phyloP scores from a whole-genome alignment of 805 yeast species.

The Candida coquimbonensis region DNA sequence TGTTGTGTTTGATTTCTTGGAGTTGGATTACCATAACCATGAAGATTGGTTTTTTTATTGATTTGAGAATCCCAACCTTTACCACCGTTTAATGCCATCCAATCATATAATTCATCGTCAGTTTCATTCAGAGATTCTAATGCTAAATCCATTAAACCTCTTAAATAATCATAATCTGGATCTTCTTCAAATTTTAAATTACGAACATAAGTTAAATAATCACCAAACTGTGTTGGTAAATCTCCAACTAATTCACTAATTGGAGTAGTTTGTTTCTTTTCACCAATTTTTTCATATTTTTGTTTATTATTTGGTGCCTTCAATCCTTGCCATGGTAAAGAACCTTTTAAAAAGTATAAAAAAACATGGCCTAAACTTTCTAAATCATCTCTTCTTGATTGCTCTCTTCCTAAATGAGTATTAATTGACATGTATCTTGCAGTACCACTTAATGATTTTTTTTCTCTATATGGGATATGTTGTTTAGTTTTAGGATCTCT shows the following conservation, averaged over 20 bases:
- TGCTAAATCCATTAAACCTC: conserved; percentile 71
- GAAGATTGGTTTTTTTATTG: conserved; percentile 88
- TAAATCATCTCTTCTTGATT: conserved; percentile 91
- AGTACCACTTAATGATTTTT: conserved; percentile 92
- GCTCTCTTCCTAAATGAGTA: conserved; percentile 96
- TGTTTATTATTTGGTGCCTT: conserved; percentile 98
- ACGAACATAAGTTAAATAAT: conserved; percentile 83
- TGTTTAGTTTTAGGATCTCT: conserved; percentile 93
- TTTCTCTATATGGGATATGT: conserved; percentile 95
- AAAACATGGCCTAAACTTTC: conserved; percentile 96
- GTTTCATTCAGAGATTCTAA: conserved; percentile 61
- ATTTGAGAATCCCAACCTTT: conserved; percentile 90
- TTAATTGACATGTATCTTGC: conserved; percentile 98
- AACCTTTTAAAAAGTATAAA: conserved; percentile 89
- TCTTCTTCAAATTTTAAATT: conserved; percentile 86
- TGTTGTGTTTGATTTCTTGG: conserved; percentile 35
- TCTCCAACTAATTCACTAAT: conserved; percentile 72
- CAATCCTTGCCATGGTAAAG: conserved; percentile 97
- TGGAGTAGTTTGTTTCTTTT: conserved; percentile 86
- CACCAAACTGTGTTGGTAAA: conserved; percentile 82
- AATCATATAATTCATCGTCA: conserved; percentile 90
- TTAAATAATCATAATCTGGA: conserved; percentile 87
- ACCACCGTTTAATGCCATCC: conserved; percentile 96
- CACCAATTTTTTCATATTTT: conserved; percentile 95
- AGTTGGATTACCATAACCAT: conserved; percentile 93